Evolutionary conservation across 2,329 filamentous ascomycete genomes (phyloP).

Genomic region (Venturia pyrina): DNA sequence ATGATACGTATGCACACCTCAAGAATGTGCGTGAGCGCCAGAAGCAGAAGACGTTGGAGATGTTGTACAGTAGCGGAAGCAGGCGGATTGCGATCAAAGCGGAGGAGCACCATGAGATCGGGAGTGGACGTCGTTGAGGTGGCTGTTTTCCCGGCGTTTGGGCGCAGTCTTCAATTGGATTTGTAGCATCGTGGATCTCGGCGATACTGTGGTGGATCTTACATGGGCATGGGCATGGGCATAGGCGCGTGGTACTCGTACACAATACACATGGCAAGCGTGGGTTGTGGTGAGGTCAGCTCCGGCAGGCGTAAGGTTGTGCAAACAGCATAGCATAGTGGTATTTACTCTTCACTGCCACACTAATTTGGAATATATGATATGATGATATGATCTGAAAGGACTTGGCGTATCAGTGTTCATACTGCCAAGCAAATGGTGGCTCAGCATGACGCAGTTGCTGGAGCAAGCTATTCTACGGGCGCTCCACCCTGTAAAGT

Average conservation of each 20-base stretch:
- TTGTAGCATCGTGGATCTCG: neutral
- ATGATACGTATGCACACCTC: slow-evolving; percentile 69
- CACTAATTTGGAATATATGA: too few species aligned
- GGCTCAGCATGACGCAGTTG: too few species aligned
- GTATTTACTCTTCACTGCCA: too few species aligned
- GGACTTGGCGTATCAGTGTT: neutral
- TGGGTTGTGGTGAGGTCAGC: too few species aligned
- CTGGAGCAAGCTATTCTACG: too few species aligned
- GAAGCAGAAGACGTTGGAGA: slow-evolving; percentile 73
- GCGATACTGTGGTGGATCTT: neutral
- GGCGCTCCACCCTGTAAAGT: too few species aligned
- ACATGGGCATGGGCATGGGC: neutral
- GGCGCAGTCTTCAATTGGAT: neutral
- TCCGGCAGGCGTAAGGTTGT: too few species aligned
- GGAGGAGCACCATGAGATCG: neutral
- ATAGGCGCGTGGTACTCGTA: too few species aligned
- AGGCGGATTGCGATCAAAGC: neutral
- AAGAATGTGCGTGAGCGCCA: slow-evolving; percentile 66
- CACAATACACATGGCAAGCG: too few species aligned
- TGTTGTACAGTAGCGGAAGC: slow-evolving; percentile 50
- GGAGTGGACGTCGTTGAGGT: neutral
- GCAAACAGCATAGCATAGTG: too few species aligned
- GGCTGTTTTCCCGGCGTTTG: neutral
- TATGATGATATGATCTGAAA: too few species aligned
- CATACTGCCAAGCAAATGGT: too few species aligned